Conservation (phyloP, 805 yeast species). For the Saturnispora halmiae region DNA sequence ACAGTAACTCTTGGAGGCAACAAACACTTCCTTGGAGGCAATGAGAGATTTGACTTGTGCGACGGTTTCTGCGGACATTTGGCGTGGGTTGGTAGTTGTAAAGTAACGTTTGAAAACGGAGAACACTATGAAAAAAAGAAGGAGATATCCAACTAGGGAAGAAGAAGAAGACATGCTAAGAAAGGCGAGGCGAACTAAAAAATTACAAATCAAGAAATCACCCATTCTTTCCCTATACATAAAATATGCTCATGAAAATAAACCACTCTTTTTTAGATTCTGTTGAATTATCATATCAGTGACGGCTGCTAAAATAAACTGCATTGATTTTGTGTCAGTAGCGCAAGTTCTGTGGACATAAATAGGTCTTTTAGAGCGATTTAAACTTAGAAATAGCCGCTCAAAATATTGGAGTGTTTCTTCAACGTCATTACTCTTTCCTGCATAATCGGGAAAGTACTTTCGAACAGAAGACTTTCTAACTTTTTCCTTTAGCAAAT, state of each 20-base stretch:
- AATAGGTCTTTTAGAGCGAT: slow-evolving; percentile 59
- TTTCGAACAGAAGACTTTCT: slow-evolving; percentile 52
- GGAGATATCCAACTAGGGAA: not conserved
- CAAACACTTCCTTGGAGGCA: slow-evolving; percentile 56
- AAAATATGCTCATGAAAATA: slow-evolving; percentile 34
- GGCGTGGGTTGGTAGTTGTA: slow-evolving; percentile 31
- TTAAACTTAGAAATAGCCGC: slow-evolving; percentile 50
- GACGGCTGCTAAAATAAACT: slow-evolving; percentile 82
- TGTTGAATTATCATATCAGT: slow-evolving; percentile 85
- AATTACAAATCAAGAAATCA: not conserved
- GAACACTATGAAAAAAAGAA: slow-evolving; percentile 23
- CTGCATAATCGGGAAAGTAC: slow-evolving; percentile 73
- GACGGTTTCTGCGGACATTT: slow-evolving; percentile 47
- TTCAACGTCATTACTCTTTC: slow-evolving; percentile 52
- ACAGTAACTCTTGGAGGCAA: slow-evolving; percentile 76
- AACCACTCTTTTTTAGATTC: slow-evolving; percentile 69
- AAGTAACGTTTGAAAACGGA: slow-evolving; percentile 24
- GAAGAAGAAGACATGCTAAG: not conserved
- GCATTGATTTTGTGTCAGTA: slow-evolving; percentile 83
- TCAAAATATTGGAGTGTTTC: slow-evolving; percentile 69
- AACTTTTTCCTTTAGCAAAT: slow-evolving; percentile 67
- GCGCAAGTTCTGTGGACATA: slow-evolving; percentile 94
- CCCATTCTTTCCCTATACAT: not conserved
- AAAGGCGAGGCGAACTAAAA: not conserved
- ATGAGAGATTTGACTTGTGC: slow-evolving; percentile 56